phyloP scores from a whole-genome alignment of 2,329 filamentous ascomycete genomes.

The Aspergillus ibericus region DNA sequence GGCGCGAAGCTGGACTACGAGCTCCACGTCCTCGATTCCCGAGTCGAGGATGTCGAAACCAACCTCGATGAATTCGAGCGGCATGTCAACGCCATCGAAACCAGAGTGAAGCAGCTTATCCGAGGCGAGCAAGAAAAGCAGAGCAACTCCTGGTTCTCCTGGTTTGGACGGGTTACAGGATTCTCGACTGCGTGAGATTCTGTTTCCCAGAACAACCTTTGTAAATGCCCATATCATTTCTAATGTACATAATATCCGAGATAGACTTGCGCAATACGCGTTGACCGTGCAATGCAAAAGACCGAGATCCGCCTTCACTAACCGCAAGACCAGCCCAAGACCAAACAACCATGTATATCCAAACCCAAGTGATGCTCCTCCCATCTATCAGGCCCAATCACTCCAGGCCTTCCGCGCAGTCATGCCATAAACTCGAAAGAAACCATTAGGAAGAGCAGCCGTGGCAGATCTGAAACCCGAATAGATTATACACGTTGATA shows the following conservation, averaged over 20 bases:
- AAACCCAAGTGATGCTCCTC: slow-evolving; percentile 1
- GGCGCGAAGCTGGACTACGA: slow-evolving; percentile 91
- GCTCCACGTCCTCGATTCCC: slow-evolving; percentile 73
- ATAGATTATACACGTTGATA: slow-evolving; percentile 15
- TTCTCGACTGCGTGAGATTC: background rate
- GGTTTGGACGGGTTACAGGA: slow-evolving; percentile 40
- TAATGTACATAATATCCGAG: slow-evolving; percentile 22
- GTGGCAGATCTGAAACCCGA: background rate
- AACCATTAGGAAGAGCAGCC: background rate
- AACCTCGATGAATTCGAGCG: slow-evolving; percentile 76
- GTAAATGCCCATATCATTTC: slow-evolving; percentile 18
- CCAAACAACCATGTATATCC: slow-evolving; percentile 1
- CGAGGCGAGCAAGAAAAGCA: slow-evolving; percentile 63
- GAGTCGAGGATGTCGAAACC: slow-evolving; percentile 84
- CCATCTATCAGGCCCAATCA: background rate
- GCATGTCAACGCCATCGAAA: slow-evolving; percentile 72
- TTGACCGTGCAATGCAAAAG: slow-evolving; percentile 12
- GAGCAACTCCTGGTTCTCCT: slow-evolving; percentile 61
- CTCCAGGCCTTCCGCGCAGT: background rate
- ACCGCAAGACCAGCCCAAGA: background rate
- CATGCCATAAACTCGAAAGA: background rate
- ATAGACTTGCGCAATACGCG: slow-evolving; percentile 11
- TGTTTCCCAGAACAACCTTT: slow-evolving; percentile 10
- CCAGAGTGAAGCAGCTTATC: slow-evolving; percentile 63
- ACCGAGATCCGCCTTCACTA: background rate